These are phyloP conservation scores for Leccinum fallax DNA, from an alignment of 1,284 basidiomycete species.

Conservation along the genomic window DNA sequence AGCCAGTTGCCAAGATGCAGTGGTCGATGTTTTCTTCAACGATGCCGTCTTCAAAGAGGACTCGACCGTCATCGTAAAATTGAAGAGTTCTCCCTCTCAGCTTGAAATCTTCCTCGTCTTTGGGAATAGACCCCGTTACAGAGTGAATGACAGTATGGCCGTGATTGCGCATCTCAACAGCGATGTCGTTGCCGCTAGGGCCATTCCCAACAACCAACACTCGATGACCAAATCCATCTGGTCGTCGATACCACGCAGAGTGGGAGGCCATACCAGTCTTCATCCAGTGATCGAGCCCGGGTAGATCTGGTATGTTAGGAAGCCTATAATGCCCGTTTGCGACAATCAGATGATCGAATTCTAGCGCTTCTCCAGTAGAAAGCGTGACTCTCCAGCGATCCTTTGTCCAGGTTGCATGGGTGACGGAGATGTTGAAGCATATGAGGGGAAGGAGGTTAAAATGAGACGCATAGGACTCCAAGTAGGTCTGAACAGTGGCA, in stretches of 20 bases:
- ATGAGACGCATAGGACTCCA: slow-evolving; percentile 57
- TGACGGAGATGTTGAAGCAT: slow-evolving; percentile 52
- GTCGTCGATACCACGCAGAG: slow-evolving; percentile 66
- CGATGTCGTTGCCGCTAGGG: slow-evolving; percentile 69
- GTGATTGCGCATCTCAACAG: slow-evolving; percentile 51
- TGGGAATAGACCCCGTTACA: slow-evolving; percentile 38
- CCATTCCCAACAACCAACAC: slow-evolving; percentile 73
- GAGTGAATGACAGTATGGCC: slow-evolving; percentile 59
- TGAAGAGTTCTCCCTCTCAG: slow-evolving; percentile 45
- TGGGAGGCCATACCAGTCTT: slow-evolving; percentile 52
- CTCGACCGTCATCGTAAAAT: slow-evolving; percentile 47
- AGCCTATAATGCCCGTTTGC: slow-evolving; percentile 73
- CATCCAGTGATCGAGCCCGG: slow-evolving; percentile 63
- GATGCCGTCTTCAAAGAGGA: slow-evolving; percentile 62
- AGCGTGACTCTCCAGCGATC: slow-evolving; percentile 51
- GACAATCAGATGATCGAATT: slow-evolving; percentile 65
- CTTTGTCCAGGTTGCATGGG: slow-evolving; percentile 44
- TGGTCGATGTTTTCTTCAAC: slow-evolving; percentile 56
- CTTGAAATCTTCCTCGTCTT: slow-evolving; percentile 43
- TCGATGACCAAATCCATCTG: slow-evolving; percentile 46
- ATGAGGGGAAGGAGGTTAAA: slow-evolving; percentile 62
- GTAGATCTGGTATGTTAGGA: slow-evolving; percentile 60
- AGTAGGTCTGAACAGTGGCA: slow-evolving; percentile 57
- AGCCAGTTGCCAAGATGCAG: slow-evolving; percentile 76
- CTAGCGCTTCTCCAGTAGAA: slow-evolving; percentile 39